phyloP scores from a whole-genome alignment of 2,329 filamentous ascomycete species.

The Trichoderma arundinaceum region DNA sequence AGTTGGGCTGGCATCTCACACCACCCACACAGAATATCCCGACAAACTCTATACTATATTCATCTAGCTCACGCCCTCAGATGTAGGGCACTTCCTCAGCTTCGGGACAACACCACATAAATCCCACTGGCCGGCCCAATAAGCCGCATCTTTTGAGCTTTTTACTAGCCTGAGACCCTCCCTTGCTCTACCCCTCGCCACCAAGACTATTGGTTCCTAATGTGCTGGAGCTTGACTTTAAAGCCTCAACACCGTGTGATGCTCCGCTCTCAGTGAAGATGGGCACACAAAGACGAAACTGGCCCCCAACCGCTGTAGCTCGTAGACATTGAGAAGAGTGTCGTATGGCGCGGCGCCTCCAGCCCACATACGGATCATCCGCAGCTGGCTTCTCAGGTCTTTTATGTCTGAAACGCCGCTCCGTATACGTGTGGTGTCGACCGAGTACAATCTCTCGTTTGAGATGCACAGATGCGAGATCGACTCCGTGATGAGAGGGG shows the following conservation, averaged over 20 bases:
- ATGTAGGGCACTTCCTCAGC: not conserved
- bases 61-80: constrained; percentile 11
- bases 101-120: not conserved
- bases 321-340: constrained; percentile 4
- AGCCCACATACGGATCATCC: not conserved
- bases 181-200: constrained; percentile 6
- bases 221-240: constrained; percentile 8
- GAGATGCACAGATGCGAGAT: not conserved
- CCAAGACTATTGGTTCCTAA: constrained; percentile 17
- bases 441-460: not conserved
- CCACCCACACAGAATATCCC: constrained; percentile 21
- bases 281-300: constrained; percentile 11
- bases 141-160: constrained; percentile 5
- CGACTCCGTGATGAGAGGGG: not conserved
- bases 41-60: constrained; percentile 26
- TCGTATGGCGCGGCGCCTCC: constrained; percentile 8
- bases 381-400: not conserved
- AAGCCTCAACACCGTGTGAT: not conserved
- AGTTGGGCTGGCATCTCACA: constrained; percentile 19
- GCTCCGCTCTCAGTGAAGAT: constrained; percentile 2
- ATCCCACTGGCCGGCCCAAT: not conserved
- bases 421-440: not conserved
- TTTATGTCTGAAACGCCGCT: constrained; percentile 25
- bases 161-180: constrained; percentile 1
- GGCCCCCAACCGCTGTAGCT: not conserved